Evolutionary conservation across 352 stramenopile genomes (phyloP).

Genomic region (Thraustotheca clavata): DNA sequence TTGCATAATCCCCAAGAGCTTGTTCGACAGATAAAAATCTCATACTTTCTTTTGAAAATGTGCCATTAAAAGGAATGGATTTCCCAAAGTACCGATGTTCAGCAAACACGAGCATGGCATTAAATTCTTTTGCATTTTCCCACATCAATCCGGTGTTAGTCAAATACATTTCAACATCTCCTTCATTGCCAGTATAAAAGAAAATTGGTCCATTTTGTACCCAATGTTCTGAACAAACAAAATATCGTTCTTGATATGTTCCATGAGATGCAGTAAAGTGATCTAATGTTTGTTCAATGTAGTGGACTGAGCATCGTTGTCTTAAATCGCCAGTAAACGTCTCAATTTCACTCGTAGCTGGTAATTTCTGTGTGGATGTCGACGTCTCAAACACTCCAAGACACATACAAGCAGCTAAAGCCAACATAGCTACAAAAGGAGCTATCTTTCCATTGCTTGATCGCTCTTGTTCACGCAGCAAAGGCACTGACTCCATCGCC

Average conservation of each 20-base stretch:
- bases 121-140: slow-evolving; percentile 88
- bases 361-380: neutral
- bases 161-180: slow-evolving; percentile 90
- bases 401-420: neutral
- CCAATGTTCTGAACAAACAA: slow-evolving; percentile 40
- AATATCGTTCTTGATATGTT: slow-evolving; percentile 47
- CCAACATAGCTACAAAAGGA: too few relatives aligned
- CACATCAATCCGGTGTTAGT: slow-evolving; percentile 96
- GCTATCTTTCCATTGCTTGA: too few relatives aligned
- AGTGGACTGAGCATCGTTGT: slow-evolving; percentile 14
- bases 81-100: slow-evolving; percentile 97
- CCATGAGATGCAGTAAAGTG: slow-evolving; percentile 15
- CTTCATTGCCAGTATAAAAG: slow-evolving; percentile 95
- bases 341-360: neutral
- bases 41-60: slow-evolving; percentile 52
- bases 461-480: neutral
- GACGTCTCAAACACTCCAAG: neutral
- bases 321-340: slow-evolving; percentile 15
- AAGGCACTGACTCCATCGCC: neutral
- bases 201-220: slow-evolving; percentile 67
- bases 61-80: slow-evolving; percentile 45
- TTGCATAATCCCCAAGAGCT: slow-evolving; percentile 84
- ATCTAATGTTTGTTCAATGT: slow-evolving; percentile 10
- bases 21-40: slow-evolving; percentile 80
- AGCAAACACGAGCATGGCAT: slow-evolving; percentile 91